Percentiles rank a stretch among this genome's conserved stretches.
Evolutionary conservation across 2,329 filamentous ascomycete genomes (phyloP).

Genomic region (Sporothrix curviconia): DNA sequence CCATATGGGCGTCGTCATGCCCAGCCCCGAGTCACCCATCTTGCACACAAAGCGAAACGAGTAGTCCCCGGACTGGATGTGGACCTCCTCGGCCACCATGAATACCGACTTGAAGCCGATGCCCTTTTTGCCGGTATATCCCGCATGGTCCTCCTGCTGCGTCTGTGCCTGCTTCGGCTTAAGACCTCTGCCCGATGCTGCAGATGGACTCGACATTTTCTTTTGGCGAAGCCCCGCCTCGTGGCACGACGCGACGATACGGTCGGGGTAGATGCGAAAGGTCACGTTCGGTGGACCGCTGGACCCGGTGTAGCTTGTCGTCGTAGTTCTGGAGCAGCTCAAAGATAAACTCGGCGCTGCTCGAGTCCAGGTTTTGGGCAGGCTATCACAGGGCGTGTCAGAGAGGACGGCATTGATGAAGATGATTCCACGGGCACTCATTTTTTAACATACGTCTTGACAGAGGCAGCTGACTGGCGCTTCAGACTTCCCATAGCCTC

Average conservation of each 20-base stretch:
- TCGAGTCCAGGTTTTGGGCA: slow-evolving; percentile 30
- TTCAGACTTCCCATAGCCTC: not conserved
- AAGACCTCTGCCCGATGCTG: slow-evolving; percentile 39
- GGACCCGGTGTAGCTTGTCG: slow-evolving; percentile 37
- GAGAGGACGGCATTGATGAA: not conserved
- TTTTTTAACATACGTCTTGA: slow-evolving; percentile 21
- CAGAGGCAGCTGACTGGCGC: slow-evolving; percentile 12
- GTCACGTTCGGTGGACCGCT: slow-evolving; percentile 26
- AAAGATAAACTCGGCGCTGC: slow-evolving; percentile 41
- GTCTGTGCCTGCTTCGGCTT: slow-evolving; percentile 29
- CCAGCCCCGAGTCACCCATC: slow-evolving; percentile 38
- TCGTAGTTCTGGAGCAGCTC: slow-evolving; percentile 51
- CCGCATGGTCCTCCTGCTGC: slow-evolving; percentile 11
- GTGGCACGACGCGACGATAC: slow-evolving; percentile 43
- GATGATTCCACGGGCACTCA: not conserved
- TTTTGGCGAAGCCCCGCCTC: slow-evolving; percentile 40
- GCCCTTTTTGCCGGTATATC: slow-evolving; percentile 45
- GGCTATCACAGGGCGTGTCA: not conserved
- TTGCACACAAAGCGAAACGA: slow-evolving; percentile 38
- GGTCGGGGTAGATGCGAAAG: slow-evolving; percentile 31
- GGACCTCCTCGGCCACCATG: slow-evolving; percentile 37
- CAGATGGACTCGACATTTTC: slow-evolving; percentile 42
- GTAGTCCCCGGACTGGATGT: slow-evolving; percentile 38
- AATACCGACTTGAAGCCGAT: slow-evolving; percentile 49
- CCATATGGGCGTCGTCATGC: slow-evolving; percentile 45